These are phyloP conservation scores for Populus hybrid DNA, from an alignment of 441 rosid genomes.

Conservation along the genomic window DNA sequence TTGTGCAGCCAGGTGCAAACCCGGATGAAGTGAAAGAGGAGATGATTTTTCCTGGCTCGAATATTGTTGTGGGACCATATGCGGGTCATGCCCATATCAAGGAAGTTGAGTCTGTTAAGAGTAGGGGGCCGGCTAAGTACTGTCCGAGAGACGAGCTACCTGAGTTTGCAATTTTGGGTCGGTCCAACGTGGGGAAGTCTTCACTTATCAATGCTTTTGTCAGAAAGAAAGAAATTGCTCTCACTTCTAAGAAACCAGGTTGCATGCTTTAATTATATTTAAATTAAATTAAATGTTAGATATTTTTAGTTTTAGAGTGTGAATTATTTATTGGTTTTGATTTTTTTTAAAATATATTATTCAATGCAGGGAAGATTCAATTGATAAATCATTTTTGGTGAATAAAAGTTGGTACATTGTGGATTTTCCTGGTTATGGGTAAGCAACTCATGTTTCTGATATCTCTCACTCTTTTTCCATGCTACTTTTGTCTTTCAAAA, in stretches of 20 bases:
- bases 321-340: background rate
- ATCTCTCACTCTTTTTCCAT: no score
- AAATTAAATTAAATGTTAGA: background rate
- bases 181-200: conserved; percentile 91
- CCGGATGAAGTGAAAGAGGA: conserved; percentile 53
- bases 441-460: conserved; percentile 19
- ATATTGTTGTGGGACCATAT: conserved; percentile 72
- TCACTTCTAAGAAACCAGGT: conserved; percentile 88
- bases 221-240: conserved; percentile 80
- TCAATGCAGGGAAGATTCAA: conserved; percentile 77
- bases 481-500: no score
- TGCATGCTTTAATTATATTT: background rate
- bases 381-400: conserved; percentile 86
- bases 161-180: conserved; percentile 80
- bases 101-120: conserved; percentile 78
- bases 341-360: background rate
- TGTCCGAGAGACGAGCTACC: conserved; percentile 76
- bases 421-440: conserved; percentile 98
- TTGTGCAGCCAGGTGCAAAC: conserved; percentile 58
- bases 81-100: conserved; percentile 86
- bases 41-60: conserved; percentile 75
- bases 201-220: conserved; percentile 83
- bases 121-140: conserved; percentile 78
- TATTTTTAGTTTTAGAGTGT: background rate
- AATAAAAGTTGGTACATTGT: conserved; percentile 88